Evolutionary conservation across 257 asterid species (phyloP), one percentile per base, ranked within the genome.

Genomic region (Solanum lycopersicoides): DNA sequence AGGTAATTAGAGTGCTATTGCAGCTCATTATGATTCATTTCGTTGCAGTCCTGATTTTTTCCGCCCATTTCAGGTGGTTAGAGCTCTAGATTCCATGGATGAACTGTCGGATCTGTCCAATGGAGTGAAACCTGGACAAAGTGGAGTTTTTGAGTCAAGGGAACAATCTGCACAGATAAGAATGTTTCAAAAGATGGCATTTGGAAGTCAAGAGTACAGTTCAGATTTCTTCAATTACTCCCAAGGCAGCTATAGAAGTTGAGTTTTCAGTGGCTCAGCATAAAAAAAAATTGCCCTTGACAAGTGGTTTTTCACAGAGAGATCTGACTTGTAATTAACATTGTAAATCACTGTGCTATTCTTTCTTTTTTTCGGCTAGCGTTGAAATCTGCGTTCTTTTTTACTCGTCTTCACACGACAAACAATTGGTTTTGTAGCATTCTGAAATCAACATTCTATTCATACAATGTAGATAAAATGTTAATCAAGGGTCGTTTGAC

Each of bases 171-270:
- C 98, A 15, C 98, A 96, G 88, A 95, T 96, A 86, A 92, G 92
- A 94, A 92, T 93, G 97, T 95, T 96, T 50, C 98, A 92, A 87
- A 94, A 93, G 88, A 93, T 96, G 98, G 98, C 98, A 4, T 96
- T 96, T 88, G 98, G 98, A 86, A 94, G 97, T 85, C 98, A 96
- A 93, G 98, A 94, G 5, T 93, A 89, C 87, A 92, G 95, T 86
- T 90, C 96, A 30, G 96, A 92, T 75, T 89, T 88, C 86, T 86
- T 87, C 37, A 90, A 90, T 88, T 35, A 89, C 87, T 93, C 97
- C 63, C 95, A 92, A 75, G 91, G 88, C 93, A 94, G 95, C 91
- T 90, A 93, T 95, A 93, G 87, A 34, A 86, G 89, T 82, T 82
- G 85, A 89, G 53, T 41, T n/a, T 56, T 45, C 9, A 45, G 9